These are phyloP conservation scores for Rhynchosporium agropyri DNA, from an alignment of 2,329 filamentous ascomycete genomes.

Conservation along the genomic window DNA sequence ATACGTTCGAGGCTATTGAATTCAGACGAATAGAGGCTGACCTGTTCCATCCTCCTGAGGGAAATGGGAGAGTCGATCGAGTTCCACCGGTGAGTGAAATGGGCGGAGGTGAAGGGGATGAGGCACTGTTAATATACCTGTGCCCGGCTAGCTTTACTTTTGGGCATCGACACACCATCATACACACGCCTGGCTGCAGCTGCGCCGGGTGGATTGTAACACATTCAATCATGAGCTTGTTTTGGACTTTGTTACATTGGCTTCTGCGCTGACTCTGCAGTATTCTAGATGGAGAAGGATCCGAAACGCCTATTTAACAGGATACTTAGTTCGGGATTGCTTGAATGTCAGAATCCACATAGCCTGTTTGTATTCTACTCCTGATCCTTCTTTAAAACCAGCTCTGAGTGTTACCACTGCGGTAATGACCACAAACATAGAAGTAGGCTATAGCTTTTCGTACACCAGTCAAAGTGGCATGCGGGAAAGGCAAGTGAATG, in stretches of 20 bases:
- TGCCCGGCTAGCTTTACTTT: background rate
- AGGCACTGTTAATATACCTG: background rate
- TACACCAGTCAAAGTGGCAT: too few species aligned
- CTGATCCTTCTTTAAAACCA: too few species aligned
- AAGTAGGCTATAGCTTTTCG: too few species aligned
- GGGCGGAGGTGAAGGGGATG: background rate
- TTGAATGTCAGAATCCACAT: background rate
- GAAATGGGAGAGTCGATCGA: background rate
- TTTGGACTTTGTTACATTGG: too few species aligned
- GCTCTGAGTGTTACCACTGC: too few species aligned
- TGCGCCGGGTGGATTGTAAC: background rate
- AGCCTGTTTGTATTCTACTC: background rate
- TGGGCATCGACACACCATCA: background rate
- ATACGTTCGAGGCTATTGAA: background rate
- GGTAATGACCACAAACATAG: too few species aligned
- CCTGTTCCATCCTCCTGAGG: conserved; percentile 7
- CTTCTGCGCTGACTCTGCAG: background rate
- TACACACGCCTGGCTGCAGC: background rate
- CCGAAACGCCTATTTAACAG: background rate
- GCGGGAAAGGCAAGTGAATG: too few species aligned
- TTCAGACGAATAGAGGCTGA: background rate
- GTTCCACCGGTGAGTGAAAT: background rate
- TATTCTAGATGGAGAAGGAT: background rate
- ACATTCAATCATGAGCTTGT: background rate
- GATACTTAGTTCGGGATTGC: background rate